Evolutionary conservation across 805 yeast species (phyloP).

Genomic region (Candida endomychidarum): DNA sequence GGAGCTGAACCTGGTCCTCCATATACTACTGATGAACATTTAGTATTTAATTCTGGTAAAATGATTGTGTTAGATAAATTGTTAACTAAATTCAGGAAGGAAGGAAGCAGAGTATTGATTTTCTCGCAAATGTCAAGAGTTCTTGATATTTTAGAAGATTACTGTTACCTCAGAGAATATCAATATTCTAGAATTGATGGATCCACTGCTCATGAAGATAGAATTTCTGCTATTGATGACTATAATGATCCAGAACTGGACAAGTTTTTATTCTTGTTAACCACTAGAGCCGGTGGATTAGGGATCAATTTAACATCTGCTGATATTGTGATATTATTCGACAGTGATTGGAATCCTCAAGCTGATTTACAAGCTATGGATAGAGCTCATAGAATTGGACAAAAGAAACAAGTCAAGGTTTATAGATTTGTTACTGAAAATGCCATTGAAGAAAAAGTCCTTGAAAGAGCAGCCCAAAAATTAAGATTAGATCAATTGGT

Average conservation of each 20-base stretch:
- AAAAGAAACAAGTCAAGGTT: conserved; percentile 91
- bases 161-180: conserved; percentile 80
- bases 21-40: conserved; percentile 91
- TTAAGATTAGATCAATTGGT: conserved; percentile 90
- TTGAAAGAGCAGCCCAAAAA: conserved; percentile 95
- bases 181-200: conserved; percentile 94
- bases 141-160: conserved; percentile 87
- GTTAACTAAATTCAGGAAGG: conserved; percentile 63
- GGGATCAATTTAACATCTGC: conserved; percentile 94
- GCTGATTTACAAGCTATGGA: conserved; percentile 99
- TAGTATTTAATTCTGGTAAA: conserved; percentile 86
- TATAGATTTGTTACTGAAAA: conserved; percentile 91
- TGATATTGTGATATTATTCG: conserved; percentile 83
- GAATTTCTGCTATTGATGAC: conserved; percentile 89
- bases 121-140: conserved; percentile 93
- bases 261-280: conserved; percentile 79
- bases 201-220: conserved; percentile 87
- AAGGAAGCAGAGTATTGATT: conserved; percentile 87
- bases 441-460: conserved; percentile 94
- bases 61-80: conserved; percentile 86
- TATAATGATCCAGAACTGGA: conserved; percentile 79
- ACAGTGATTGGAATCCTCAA: conserved; percentile 98
- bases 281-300: conserved; percentile 96
- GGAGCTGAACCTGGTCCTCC: conserved; percentile 99
- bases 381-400: conserved; percentile 96